Evolutionary conservation across 257 asterid species (phyloP).

Genomic region (Cynanchum wilfordii): DNA sequence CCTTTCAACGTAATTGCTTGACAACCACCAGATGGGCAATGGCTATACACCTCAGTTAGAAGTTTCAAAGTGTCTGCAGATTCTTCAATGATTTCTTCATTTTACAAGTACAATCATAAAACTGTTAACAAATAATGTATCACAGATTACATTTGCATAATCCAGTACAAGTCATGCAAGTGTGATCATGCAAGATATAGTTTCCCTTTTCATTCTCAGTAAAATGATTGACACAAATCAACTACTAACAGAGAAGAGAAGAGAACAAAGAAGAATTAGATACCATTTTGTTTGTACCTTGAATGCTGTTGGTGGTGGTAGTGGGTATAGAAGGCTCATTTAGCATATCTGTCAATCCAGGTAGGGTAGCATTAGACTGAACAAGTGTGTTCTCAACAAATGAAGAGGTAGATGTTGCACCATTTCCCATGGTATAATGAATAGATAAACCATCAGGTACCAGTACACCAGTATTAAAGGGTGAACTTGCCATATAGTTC

Average conservation of each 20-base stretch:
- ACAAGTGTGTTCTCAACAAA: conserved; percentile 22
- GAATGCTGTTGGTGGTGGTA: conserved; percentile 10
- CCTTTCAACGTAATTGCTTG: background rate
- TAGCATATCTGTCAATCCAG: conserved; percentile 30
- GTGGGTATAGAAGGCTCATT: conserved; percentile 24
- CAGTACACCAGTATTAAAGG: conserved; percentile 42
- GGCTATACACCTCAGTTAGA: background rate
- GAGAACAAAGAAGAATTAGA: background rate
- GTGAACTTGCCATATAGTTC: conserved; percentile 33
- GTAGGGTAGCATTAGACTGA: conserved; percentile 23
- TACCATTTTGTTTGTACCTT: conserved; percentile 21
- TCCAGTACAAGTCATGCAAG: background rate
- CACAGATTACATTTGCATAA: background rate
- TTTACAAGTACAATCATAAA: background rate
- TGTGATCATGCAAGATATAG: background rate
- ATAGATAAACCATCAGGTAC: conserved; percentile 39
- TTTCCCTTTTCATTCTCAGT: background rate
- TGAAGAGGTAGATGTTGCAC: conserved; percentile 13
- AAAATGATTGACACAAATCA: background rate
- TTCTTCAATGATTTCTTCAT: background rate
- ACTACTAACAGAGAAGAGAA: background rate
- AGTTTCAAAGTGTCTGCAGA: background rate
- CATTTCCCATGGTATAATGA: conserved; percentile 25
- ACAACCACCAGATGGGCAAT: background rate
- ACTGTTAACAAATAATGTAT: background rate